Conservation (phyloP, 2,329 filamentous ascomycete genomes). For the Chrysosporium queenslandicum region DNA sequence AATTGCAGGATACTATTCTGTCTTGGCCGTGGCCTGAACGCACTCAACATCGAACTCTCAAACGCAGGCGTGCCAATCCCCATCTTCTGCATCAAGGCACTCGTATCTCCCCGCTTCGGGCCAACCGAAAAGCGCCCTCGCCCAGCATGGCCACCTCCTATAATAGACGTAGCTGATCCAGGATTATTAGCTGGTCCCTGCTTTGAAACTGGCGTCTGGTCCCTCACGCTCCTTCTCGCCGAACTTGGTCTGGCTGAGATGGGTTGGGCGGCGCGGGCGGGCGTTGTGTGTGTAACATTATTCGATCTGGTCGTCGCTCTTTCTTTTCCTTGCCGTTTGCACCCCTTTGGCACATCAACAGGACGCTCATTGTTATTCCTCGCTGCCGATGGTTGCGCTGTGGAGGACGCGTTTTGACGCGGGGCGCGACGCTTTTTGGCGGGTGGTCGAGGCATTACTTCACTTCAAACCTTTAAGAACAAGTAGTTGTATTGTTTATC, state of each 20-base stretch:
- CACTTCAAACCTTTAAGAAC: neutral
- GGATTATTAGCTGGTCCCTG: neutral
- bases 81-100: conserved; percentile 12
- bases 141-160: neutral
- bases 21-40: conserved; percentile 36
- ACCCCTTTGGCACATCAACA: neutral
- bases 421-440: conserved; percentile 11
- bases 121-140: conserved; percentile 8
- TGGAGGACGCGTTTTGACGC: conserved; percentile 5
- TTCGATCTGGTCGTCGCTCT: neutral
- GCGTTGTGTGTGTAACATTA: neutral
- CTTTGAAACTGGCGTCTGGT: conserved; percentile 4
- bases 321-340: neutral
- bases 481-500: neutral
- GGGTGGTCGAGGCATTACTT: conserved; percentile 16
- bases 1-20: conserved; percentile 39
- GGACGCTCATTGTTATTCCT: neutral
- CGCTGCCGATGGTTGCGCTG: neutral
- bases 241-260: conserved; percentile 1
- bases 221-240: neutral
- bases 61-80: conserved; percentile 33
- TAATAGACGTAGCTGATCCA: neutral
- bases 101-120: conserved; percentile 13
- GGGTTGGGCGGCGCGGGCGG: neutral
- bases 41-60: conserved; percentile 36